Evolutionary conservation across 441 rosid genomes (phyloP), one percentile per base, ranked within the genome.

Genomic region (Erodium moschatum): DNA sequence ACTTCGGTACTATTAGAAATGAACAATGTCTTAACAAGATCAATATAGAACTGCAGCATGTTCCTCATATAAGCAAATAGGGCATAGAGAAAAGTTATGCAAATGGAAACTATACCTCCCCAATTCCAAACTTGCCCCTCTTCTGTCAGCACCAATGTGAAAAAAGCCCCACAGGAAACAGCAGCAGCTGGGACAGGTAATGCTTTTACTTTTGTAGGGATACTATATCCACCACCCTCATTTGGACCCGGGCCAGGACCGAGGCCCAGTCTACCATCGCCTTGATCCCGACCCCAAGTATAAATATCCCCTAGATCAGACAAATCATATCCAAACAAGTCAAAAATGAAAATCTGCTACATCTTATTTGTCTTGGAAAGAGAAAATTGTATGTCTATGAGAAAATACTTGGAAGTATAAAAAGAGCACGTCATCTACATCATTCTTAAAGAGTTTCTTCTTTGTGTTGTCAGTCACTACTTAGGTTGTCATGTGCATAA

Each of bases 271-370:
- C 98, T 85, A 18, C 98, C 97, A 63, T 91, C 98, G 44, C 95
- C 98, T 81, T 93, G 95, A 65, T 93, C 96, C 79, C 97, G 81
- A 73, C 97, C 98, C 97, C 97, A 89, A 67, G 87, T 89, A 75
- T 83, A 89, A 58, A 93, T 69, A 69, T 89, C 96, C 15, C 97
- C 97, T 90, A 67, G 67, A 76, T 18, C 65, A 65, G 75, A 64
- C n/a, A 54, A 62, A 64, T 13, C 52, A 42, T 24, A 69, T 19
- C 66, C 69, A 29, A 42, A 3, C 63, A 21, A 65, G 56, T 5
- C 18, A 58, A 66, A 65, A 15, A 31, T 38, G 64, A 74, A 64
- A 11, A 66, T 50, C 33, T 1, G 64, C 54, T 31, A 54, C 56
- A 67, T 50, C 56, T 2, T 48, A 12, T 13, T 48, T n/a, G 4